These are phyloP conservation scores for Plenodomus biglobosus DNA, from an alignment of 2,329 filamentous ascomycete species.

Conservation along the genomic window DNA sequence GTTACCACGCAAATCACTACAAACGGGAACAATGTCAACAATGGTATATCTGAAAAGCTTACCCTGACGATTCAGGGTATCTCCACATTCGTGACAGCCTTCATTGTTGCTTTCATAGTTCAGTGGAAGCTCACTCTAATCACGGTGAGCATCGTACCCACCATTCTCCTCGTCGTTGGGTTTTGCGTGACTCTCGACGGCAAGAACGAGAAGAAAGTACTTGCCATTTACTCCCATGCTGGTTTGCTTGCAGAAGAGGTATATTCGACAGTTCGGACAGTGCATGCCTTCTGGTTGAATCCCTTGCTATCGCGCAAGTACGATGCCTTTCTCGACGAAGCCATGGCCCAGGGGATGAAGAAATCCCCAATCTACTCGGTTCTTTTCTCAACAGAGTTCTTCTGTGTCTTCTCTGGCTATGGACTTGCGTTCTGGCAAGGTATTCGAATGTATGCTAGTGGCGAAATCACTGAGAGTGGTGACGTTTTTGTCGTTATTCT, in stretches of 20 bases:
- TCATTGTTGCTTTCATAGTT: constrained; percentile 86
- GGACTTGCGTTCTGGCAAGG: constrained; percentile 55
- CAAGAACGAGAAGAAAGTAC: constrained; percentile 42
- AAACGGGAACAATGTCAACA: constrained; percentile 90
- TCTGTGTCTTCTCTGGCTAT: constrained; percentile 47
- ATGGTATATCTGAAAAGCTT: constrained; percentile 65
- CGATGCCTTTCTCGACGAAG: constrained; percentile 47
- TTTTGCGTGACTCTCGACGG: constrained; percentile 40
- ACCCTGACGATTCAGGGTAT: constrained; percentile 48
- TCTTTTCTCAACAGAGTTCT: constrained; percentile 48
- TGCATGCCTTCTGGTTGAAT: constrained; percentile 51
- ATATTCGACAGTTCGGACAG: constrained; percentile 53
- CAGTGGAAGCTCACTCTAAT: constrained; percentile 95
- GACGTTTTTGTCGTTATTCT: constrained; percentile 36
- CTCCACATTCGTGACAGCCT: constrained; percentile 71
- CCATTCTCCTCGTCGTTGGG: constrained; percentile 40
- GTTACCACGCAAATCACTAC: constrained; percentile 93
- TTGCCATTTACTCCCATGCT: constrained; percentile 49
- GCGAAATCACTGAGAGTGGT: constrained; percentile 53
- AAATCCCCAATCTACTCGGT: constrained; percentile 49
- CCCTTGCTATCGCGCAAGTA: constrained; percentile 49
- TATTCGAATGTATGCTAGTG: constrained; percentile 57
- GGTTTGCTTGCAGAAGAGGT: constrained; percentile 55
- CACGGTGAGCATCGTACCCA: constrained; percentile 52
- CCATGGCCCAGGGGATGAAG: constrained; percentile 49